These are phyloP conservation scores for Macadamia tetraphylla DNA, from an alignment of 164 flowering plant species.

Conservation along the genomic window DNA sequence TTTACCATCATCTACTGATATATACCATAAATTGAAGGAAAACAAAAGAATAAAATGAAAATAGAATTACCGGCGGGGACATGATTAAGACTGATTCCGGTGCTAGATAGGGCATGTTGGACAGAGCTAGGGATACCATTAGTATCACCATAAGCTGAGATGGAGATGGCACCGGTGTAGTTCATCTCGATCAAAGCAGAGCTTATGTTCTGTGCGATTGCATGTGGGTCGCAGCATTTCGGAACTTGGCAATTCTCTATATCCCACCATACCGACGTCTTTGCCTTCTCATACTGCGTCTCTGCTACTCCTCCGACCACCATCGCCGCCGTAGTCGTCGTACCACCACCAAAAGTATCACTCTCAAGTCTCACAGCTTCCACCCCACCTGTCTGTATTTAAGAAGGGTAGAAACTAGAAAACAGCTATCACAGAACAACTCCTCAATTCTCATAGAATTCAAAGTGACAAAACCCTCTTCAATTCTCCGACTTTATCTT, in stretches of 20 bases:
- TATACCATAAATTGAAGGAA: not conserved
- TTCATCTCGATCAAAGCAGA: conserved; percentile 59
- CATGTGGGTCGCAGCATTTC: conserved; percentile 57
- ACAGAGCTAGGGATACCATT: conserved; percentile 44
- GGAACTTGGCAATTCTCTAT: conserved; percentile 96
- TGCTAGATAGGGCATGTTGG: conserved; percentile 81
- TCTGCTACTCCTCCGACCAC: conserved; percentile 23
- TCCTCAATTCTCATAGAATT: too few species aligned
- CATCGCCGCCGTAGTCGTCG: not conserved
- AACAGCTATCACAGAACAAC: too few species aligned
- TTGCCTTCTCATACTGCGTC: conserved; percentile 55
- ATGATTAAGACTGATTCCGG: conserved; percentile 84
- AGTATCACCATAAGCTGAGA: conserved; percentile 84
- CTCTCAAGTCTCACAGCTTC: too few species aligned
- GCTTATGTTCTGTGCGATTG: conserved; percentile 80
- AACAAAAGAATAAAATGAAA: not conserved
- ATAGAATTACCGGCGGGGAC: conserved; percentile 69
- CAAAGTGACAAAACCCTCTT: too few species aligned
- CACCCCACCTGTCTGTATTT: too few species aligned
- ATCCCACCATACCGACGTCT: conserved; percentile 98
- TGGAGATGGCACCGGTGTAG: conserved; percentile 71
- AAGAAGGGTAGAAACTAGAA: too few species aligned
- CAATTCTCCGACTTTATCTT: too few species aligned
- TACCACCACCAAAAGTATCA: not conserved
- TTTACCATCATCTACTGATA: too few species aligned